Evolutionary conservation across 2,329 filamentous ascomycete genomes (phyloP).

Genomic region (Cladosporium oxysporum): DNA sequence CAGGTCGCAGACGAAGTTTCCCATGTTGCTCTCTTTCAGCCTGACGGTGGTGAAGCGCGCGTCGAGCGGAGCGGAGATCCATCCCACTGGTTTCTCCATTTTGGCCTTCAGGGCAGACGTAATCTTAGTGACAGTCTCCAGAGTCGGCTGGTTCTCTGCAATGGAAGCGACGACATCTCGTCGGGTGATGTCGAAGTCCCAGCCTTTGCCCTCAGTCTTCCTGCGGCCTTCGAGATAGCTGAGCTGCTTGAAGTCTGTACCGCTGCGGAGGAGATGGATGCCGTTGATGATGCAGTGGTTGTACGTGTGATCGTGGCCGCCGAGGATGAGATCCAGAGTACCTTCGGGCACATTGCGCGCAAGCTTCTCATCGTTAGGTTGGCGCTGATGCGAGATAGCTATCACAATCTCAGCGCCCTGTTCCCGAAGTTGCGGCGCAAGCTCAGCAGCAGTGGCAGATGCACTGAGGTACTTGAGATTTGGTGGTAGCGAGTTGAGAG

Average conservation of each 20-base stretch:
- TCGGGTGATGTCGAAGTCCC: constrained; percentile 77
- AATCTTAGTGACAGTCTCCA: constrained; percentile 65
- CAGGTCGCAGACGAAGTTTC: constrained; percentile 88
- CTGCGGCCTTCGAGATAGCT: constrained; percentile 81
- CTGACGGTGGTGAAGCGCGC: constrained; percentile 83
- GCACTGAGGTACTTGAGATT: constrained; percentile 81
- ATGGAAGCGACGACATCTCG: constrained; percentile 72
- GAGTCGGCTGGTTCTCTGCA: constrained; percentile 61
- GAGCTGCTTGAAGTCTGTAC: constrained; percentile 88
- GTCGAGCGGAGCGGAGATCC: constrained; percentile 79
- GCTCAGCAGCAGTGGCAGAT: constrained; percentile 70
- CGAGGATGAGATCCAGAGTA: constrained; percentile 76
- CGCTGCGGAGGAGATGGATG: constrained; percentile 81
- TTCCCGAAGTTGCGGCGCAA: constrained; percentile 70
- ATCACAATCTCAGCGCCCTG: constrained; percentile 82
- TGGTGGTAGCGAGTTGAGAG: constrained; percentile 82
- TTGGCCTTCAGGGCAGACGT: constrained; percentile 74
- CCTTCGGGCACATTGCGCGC: constrained; percentile 70
- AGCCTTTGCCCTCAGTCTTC: constrained; percentile 55
- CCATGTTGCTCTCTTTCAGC: constrained; percentile 75
- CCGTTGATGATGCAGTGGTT: constrained; percentile 74
- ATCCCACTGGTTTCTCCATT: constrained; percentile 79
- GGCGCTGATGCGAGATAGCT: constrained; percentile 79
- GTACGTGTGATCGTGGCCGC: constrained; percentile 90
- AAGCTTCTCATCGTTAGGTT: constrained; percentile 87